Evolutionary conservation across 2,329 filamentous ascomycete genomes (phyloP).

Genomic region (Orbilia javanica): DNA sequence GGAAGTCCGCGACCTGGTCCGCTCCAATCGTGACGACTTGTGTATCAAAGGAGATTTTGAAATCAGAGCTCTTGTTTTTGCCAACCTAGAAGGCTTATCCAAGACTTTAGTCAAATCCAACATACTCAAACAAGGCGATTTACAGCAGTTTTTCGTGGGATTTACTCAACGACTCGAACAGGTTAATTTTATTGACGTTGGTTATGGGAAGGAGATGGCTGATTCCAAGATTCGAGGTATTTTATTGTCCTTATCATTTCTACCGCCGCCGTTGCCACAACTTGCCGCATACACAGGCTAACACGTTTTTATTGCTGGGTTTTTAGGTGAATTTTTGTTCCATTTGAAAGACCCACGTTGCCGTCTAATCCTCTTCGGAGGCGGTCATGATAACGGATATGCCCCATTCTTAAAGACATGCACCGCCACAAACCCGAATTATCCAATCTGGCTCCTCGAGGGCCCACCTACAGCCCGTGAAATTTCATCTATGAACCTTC

Average conservation of each 20-base stretch:
- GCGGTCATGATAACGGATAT: slow-evolving; percentile 74
- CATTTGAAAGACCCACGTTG: slow-evolving; percentile 74
- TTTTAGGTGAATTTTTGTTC: slow-evolving; percentile 61
- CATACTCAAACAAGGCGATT: slow-evolving; percentile 64
- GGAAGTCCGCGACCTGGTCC: slow-evolving; percentile 57
- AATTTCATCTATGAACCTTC: slow-evolving; percentile 43
- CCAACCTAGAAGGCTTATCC: slow-evolving; percentile 68
- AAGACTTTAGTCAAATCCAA: slow-evolving; percentile 66
- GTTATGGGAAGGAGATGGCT: slow-evolving; percentile 72
- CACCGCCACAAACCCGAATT: slow-evolving; percentile 48
- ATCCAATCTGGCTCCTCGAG: slow-evolving; percentile 54
- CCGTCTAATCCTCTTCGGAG: slow-evolving; percentile 73
- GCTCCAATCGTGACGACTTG: slow-evolving; percentile 45
- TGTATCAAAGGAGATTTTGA: slow-evolving; percentile 63
- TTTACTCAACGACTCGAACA: slow-evolving; percentile 73
- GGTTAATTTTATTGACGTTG: slow-evolving; percentile 76
- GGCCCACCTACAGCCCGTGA: slow-evolving; percentile 38
- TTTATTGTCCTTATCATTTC: background rate
- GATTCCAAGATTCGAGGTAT: slow-evolving; percentile 74
- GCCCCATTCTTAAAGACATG: slow-evolving; percentile 72
- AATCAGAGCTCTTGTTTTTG: slow-evolving; percentile 70
- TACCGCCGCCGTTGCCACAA: background rate
- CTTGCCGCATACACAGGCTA: background rate
- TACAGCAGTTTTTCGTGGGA: slow-evolving; percentile 72
- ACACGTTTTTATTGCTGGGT: background rate